These are phyloP conservation scores for Pseudocercospora vitis DNA, from an alignment of 2,329 filamentous ascomycete genomes.

Conservation along the genomic window DNA sequence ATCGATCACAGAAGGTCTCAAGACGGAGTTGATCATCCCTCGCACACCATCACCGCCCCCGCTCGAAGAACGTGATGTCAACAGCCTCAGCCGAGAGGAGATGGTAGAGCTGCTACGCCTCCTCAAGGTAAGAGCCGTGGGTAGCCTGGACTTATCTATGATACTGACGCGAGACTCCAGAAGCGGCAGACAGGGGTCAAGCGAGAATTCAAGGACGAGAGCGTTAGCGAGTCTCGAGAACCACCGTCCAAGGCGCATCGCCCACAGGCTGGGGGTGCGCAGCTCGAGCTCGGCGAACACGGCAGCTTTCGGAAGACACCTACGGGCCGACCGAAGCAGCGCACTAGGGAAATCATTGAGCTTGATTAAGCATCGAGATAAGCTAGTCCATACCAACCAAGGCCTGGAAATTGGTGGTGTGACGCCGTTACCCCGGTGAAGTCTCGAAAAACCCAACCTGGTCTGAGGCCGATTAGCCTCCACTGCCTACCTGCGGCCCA, in stretches of 20 bases:
- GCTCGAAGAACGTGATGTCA: constrained; percentile 16
- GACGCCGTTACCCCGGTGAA: no score
- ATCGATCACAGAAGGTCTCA: constrained; percentile 18
- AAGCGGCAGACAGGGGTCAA: constrained; percentile 18
- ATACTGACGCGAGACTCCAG: not conserved
- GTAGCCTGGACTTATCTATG: no score
- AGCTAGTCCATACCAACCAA: no score
- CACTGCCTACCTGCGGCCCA: no score
- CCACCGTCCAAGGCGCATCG: constrained; percentile 16
- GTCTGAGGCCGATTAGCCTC: no score
- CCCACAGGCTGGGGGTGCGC: constrained; percentile 5
- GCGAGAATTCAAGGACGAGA: constrained; percentile 14
- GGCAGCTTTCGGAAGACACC: constrained; percentile 10
- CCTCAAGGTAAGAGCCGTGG: not conserved
- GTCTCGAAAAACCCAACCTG: no score
- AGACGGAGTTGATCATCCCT: constrained; percentile 17
- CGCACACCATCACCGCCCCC: constrained; percentile 21
- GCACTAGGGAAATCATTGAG: constrained; percentile 19
- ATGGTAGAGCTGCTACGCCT: constrained; percentile 18
- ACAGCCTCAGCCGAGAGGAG: constrained; percentile 17
- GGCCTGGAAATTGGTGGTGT: no score
- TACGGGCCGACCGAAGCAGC: constrained; percentile 1
- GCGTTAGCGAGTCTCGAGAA: not conserved
- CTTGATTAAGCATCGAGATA: constrained; percentile 19
- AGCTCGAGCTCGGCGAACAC: constrained; percentile 20